Evolutionary conservation across 306 rosid species (phyloP), one percentile per base, ranked within the genome.

Genomic region (Amphicarpaea edgeworthii): DNA sequence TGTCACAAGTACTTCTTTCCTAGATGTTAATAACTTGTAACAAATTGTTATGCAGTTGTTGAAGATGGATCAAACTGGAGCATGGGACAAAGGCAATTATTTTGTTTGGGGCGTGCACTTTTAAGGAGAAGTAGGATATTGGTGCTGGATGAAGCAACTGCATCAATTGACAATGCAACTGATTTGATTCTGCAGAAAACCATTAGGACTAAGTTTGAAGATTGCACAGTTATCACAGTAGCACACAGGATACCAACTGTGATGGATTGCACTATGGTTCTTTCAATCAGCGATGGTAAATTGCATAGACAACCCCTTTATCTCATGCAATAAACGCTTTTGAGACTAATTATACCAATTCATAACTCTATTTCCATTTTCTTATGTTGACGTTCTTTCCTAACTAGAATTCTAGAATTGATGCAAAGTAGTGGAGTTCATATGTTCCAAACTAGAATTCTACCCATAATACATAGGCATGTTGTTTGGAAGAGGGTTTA

Each of bases 211-310:
- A 86, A 86, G 43, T 91, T 89, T 66, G 88, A 81, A 26, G 87
- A 86, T 72, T 81, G 89, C 23, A 91, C 92, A 1, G 89, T 84
- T 6, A 87, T 91, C 77, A 87, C 89, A 7, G 90, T 87, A 1
- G 97, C 97, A 6, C 94, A 91, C 71, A 84, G 94, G 73, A 84
- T 89, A 71, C 92, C 92, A 0, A 91, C 94, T 1, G 97, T 89
- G 34, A 89, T 91, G 94, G 90, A 87, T 85, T 89, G 94, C 89
- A 86, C 84, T 3, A 89, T 72, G 94, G 87, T 89, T 79, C 90
- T 89, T 10, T 81, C 92, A 63, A 79, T 91, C 4, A 86, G 92
- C 4, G 92, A 91, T 23, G 92, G 89, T 91, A 72, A 75, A 72
- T 79, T 14, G 24, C 47, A 19, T 11, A 7, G 50, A 6, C 40